Conservation (phyloP, 2,329 filamentous ascomycete genomes). For the Hymenoscyphus fraxineus region DNA sequence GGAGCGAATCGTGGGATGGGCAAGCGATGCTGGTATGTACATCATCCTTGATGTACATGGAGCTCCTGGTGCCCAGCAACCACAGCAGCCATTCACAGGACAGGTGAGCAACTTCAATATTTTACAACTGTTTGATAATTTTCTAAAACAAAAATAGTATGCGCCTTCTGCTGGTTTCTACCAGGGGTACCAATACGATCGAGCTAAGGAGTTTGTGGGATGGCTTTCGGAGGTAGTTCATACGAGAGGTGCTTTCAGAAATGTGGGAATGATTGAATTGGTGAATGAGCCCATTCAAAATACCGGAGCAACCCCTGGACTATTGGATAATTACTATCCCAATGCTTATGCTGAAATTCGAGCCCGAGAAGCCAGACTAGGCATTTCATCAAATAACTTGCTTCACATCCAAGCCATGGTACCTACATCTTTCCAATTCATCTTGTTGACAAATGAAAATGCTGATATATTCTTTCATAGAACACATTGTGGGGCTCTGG, state of each 20-base stretch:
- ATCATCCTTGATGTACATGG: constrained; percentile 49
- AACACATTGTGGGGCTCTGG: constrained; percentile 53
- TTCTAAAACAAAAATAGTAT: constrained; percentile 7
- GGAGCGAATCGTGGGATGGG: constrained; percentile 43
- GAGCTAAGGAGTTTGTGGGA: constrained; percentile 50
- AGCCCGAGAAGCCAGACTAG: constrained; percentile 45
- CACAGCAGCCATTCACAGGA: constrained; percentile 42
- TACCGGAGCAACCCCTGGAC: constrained; percentile 32
- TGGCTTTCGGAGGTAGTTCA: constrained; percentile 54
- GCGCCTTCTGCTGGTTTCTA: constrained; percentile 48
- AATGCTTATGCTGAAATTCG: constrained; percentile 39
- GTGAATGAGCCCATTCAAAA: constrained; percentile 54
- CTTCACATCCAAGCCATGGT: constrained; percentile 52
- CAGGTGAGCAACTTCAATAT: constrained; percentile 15
- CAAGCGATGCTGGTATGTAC: constrained; percentile 43
- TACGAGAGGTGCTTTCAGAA: constrained; percentile 42
- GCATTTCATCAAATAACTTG: constrained; percentile 40
- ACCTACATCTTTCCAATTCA: neutral
- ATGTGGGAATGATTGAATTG: constrained; percentile 56
- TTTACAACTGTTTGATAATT: neutral
- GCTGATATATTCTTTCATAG: neutral
- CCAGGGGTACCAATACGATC: constrained; percentile 51
- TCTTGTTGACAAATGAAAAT: neutral
- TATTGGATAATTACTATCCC: constrained; percentile 46
- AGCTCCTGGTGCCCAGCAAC: constrained; percentile 43